A percentile compares a stretch with the other conserved stretches of the same genome.
phyloP scores from a whole-genome alignment of 2,329 filamentous ascomycete species.

The Aspergillus versicolor region DNA sequence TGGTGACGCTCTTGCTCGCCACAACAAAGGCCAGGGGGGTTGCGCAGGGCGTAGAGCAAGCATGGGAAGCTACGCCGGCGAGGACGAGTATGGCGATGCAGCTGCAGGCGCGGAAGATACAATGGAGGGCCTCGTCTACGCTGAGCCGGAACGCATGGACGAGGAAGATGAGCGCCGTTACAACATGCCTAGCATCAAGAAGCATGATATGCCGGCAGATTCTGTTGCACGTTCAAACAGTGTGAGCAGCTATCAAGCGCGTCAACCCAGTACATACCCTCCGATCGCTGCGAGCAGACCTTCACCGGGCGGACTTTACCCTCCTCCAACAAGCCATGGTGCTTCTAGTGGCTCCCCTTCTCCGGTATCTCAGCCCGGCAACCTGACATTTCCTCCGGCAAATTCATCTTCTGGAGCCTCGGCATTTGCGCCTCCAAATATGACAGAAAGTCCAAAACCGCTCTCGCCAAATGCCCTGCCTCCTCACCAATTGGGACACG shows the following conservation, averaged over 20 bases:
- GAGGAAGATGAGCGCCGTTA: slow-evolving; percentile 49
- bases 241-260: slow-evolving; percentile 58
- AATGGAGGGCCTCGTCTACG: slow-evolving; percentile 65
- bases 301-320: slow-evolving; percentile 58
- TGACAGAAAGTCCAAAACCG: slow-evolving; percentile 86
- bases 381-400: slow-evolving; percentile 40
- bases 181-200: slow-evolving; percentile 69
- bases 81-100: slow-evolving; percentile 63
- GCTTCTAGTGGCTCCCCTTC: slow-evolving; percentile 58
- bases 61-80: slow-evolving; percentile 76
- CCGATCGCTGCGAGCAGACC: slow-evolving; percentile 60
- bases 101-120: slow-evolving; percentile 52
- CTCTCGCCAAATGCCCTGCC: slow-evolving; percentile 52
- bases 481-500: slow-evolving; percentile 39
- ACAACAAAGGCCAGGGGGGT: slow-evolving; percentile 92
- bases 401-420: slow-evolving; percentile 48
- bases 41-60: slow-evolving; percentile 90
- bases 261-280: slow-evolving; percentile 73
- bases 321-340: slow-evolving; percentile 59
- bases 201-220: slow-evolving; percentile 62
- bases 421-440: slow-evolving; percentile 69
- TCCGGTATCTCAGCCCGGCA: slow-evolving; percentile 46
- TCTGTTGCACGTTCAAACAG: slow-evolving; percentile 44
- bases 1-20: slow-evolving; percentile 88
- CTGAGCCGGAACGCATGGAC: slow-evolving; percentile 50